Evolutionary conservation across 1,139 yeast species (phyloP).

Genomic region (Zygoascus sp.): DNA sequence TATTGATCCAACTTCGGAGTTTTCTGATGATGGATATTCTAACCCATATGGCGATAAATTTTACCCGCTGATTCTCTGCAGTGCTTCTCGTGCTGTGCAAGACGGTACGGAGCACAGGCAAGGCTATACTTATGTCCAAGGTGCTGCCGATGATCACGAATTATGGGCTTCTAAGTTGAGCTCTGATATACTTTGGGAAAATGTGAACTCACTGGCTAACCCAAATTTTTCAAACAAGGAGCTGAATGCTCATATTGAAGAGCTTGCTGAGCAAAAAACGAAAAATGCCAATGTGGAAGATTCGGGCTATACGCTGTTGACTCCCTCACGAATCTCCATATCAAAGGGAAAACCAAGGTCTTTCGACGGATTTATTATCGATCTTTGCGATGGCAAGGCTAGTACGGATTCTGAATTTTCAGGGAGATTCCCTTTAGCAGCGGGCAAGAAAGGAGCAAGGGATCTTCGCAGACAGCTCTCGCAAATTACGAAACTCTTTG

Average conservation of each 20-base stretch:
- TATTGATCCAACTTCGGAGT: conserved; percentile 49
- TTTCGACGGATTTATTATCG: not conserved
- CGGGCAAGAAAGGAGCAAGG: conserved; percentile 62
- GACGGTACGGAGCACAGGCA: conserved; percentile 47
- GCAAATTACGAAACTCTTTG: conserved; percentile 31
- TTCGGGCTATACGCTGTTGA: not conserved
- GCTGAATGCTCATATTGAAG: conserved; percentile 33
- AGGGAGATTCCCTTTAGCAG: conserved; percentile 29
- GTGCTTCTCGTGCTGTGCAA: conserved; percentile 58
- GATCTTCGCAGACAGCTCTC: conserved; percentile 46
- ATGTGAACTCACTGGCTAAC: conserved; percentile 36
- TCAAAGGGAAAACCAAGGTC: not conserved
- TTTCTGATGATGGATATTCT: conserved; percentile 26
- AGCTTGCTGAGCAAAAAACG: no score
- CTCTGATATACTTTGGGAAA: conserved; percentile 56
- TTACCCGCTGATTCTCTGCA: conserved; percentile 50
- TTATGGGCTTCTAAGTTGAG: conserved; percentile 64
- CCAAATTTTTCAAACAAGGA: conserved; percentile 39
- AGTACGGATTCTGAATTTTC: not conserved
- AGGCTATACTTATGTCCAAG: conserved; percentile 68
- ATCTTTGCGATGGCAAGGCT: not conserved
- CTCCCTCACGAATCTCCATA: not conserved
- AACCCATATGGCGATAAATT: conserved; percentile 24
- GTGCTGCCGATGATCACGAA: conserved; percentile 93
- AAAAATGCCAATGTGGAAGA: no score